A percentile compares a stretch with the other conserved stretches of the same genome.
phyloP scores from a whole-genome alignment of 805 yeast genomes.

The Saccharomyces eubayanus region DNA sequence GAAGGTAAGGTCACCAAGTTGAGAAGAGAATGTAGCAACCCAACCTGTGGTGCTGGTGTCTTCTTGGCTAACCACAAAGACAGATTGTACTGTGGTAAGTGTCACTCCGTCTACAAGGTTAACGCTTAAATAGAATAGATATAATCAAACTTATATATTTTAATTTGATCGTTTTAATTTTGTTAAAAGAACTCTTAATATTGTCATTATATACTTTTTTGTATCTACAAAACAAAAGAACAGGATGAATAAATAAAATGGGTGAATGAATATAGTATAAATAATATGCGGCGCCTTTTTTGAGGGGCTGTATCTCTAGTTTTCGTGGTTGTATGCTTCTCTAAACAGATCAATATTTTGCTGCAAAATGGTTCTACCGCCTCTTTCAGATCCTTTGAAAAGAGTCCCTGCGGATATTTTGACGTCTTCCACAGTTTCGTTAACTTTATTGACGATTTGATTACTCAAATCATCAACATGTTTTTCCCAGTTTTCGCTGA shows the following conservation, averaged over 20 bases:
- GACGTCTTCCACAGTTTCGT: constrained; percentile 28
- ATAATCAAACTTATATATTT: constrained; percentile 3
- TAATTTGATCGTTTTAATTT: neutral
- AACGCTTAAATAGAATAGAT: constrained; percentile 19
- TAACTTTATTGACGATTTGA: constrained; percentile 21
- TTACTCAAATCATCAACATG: constrained; percentile 25
- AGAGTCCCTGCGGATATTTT: constrained; percentile 17
- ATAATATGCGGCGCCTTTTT: neutral
- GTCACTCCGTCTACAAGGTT: constrained; percentile 85
- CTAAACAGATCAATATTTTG: constrained; percentile 11
- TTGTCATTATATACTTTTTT: neutral
- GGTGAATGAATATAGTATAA: neutral
- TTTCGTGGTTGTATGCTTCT: constrained; percentile 12
- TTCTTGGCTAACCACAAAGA: constrained; percentile 98
- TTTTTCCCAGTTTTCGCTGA: constrained; percentile 31
- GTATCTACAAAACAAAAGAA: neutral
- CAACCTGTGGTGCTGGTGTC: constrained; percentile 96
- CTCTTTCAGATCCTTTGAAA: constrained; percentile 22
- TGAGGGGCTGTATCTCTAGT: neutral
- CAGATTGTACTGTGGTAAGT: constrained; percentile 99
- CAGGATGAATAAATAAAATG: neutral
- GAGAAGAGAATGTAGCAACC: constrained; percentile 95
- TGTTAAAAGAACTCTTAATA: neutral
- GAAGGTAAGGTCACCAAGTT: constrained; percentile 98
- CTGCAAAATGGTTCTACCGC: constrained; percentile 9